These are phyloP conservation scores for Neurospora cerealis DNA, from an alignment of 495 filamentous ascomycete genomes.

Conservation along the genomic window DNA sequence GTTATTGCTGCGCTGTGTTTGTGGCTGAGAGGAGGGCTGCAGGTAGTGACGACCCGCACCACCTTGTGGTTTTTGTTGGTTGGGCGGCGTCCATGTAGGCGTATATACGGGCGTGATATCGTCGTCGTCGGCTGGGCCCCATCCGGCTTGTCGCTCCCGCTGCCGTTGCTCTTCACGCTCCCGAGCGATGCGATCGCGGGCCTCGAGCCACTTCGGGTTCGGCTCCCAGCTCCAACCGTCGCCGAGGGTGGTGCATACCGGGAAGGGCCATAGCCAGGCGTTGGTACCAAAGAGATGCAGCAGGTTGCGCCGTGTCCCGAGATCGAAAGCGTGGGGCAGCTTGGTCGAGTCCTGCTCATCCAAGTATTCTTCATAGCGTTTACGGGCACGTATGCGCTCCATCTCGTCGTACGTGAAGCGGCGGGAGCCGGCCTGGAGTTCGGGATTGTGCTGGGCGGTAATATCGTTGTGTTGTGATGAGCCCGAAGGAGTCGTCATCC, in stretches of 20 bases:
- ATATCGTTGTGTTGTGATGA: neutral
- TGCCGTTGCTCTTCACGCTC: conserved; percentile 51
- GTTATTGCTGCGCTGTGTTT: neutral
- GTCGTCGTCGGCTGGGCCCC: conserved; percentile 29
- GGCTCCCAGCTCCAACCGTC: conserved; percentile 97
- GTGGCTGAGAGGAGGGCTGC: neutral
- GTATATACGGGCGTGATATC: conserved; percentile 13
- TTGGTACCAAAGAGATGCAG: conserved; percentile 67
- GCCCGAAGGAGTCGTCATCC: conserved; percentile 5
- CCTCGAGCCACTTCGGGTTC: conserved; percentile 58
- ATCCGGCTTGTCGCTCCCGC: conserved; percentile 45
- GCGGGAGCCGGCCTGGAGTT: conserved; percentile 38
- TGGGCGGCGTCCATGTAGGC: conserved; percentile 4
- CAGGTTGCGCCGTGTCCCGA: conserved; percentile 74
- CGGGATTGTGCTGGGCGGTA: conserved; percentile 25
- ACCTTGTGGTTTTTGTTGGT: neutral
- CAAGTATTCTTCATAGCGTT: conserved; percentile 79
- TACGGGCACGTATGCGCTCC: conserved; percentile 56
- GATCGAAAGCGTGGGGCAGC: conserved; percentile 86
- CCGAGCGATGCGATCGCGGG: conserved; percentile 47
- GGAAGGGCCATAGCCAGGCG: conserved; percentile 65
- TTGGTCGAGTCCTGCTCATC: conserved; percentile 78
- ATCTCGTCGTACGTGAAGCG: conserved; percentile 56
- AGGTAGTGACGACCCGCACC: conserved; percentile 27
- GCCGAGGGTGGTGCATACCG: conserved; percentile 70